These are phyloP conservation scores for Fallopia convolvulus DNA, from an alignment of 148 eudicot genomes.

Conservation along the genomic window DNA sequence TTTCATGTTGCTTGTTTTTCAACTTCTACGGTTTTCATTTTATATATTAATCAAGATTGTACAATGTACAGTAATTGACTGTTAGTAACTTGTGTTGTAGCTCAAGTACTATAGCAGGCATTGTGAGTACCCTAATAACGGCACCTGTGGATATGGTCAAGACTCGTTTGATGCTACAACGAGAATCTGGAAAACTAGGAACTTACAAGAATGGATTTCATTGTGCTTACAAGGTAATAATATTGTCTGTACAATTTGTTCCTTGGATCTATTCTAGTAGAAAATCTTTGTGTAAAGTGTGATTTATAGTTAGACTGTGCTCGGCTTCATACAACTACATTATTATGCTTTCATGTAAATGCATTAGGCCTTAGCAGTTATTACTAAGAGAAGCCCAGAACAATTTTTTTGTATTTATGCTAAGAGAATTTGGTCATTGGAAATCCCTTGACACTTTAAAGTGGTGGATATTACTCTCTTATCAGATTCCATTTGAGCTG, in stretches of 20 bases:
- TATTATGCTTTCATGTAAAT: background rate
- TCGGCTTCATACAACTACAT: background rate
- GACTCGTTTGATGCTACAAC: conserved; percentile 94
- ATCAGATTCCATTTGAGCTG: background rate
- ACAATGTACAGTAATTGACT: conserved; percentile 6
- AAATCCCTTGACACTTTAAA: background rate
- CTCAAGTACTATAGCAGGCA: conserved; percentile 77
- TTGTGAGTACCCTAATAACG: conserved; percentile 70
- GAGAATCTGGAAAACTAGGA: conserved; percentile 46
- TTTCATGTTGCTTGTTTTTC: background rate
- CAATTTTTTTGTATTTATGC: background rate
- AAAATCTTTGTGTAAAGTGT: background rate
- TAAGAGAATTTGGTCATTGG: background rate
- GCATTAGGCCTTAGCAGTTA: too few relatives aligned
- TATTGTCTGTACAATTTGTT: background rate
- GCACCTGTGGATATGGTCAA: conserved; percentile 89
- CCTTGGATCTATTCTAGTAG: background rate
- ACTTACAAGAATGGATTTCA: conserved; percentile 73
- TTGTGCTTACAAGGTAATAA: conserved; percentile 72
- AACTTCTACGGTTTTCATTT: background rate
- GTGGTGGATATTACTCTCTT: background rate
- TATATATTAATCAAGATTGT: conserved; percentile 6
- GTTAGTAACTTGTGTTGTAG: conserved; percentile 32
- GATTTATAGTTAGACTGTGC: background rate
- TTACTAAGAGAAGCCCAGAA: background rate